Conservation (phyloP, 768 basidiomycete genomes). For the Cystobasidium onofrii region DNA sequence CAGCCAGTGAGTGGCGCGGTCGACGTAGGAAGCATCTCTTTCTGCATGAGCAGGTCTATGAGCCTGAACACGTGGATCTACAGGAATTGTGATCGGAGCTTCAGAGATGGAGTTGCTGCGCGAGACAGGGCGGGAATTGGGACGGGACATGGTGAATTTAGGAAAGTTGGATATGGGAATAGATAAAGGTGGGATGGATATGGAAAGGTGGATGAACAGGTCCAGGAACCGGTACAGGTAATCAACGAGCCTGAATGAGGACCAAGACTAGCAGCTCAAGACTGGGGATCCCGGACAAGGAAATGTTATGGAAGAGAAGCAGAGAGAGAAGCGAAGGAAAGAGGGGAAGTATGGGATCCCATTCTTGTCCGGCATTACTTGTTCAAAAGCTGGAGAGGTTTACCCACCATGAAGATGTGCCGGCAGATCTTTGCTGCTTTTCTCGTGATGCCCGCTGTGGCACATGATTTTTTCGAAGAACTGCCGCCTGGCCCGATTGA, state of each 20-base stretch:
- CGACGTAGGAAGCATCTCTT: not conserved
- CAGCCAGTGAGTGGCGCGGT: not conserved
- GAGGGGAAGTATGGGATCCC: not conserved
- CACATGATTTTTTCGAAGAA: not conserved
- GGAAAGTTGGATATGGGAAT: not conserved
- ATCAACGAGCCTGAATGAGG: not conserved
- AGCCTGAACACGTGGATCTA: conserved; percentile 33
- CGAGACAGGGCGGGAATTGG: conserved; percentile 24
- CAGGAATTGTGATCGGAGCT: conserved; percentile 37
- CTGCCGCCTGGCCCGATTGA: not conserved
- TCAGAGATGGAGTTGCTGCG: conserved; percentile 37
- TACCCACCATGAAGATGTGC: not conserved
- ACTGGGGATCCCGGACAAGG: not conserved
- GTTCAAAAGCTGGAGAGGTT: not conserved
- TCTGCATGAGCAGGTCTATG: not conserved
- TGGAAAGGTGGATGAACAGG: not conserved
- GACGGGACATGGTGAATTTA: not conserved
- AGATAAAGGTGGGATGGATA: not conserved
- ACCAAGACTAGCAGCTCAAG: too few species aligned
- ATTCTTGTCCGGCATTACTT: not conserved
- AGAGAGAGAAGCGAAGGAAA: not conserved
- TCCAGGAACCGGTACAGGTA: not conserved
- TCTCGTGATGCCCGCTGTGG: not conserved
- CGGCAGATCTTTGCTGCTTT: not conserved
- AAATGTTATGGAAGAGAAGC: not conserved